Evolutionary conservation across 108 stramenopile genomes (phyloP), one percentile per base, ranked within the genome.

Genomic region (Chaetoceros muelleri): DNA sequence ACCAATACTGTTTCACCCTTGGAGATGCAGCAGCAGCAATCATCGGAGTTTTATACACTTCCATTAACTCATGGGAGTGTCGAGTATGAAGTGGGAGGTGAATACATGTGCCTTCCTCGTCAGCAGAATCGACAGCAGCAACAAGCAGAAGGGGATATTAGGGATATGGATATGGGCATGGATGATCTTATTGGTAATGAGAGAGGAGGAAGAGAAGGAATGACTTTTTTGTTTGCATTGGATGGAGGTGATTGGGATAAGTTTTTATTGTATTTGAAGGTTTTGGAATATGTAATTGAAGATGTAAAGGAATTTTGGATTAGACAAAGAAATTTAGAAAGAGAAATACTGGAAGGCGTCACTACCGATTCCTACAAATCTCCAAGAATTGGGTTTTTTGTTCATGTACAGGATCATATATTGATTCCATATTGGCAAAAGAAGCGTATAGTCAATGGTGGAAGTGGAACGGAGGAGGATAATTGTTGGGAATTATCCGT

Each of bases 41-140:
- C 0, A 28, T 27, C n/a, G 44, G 54, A 34, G 56, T 21, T n/a
- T n/a, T n/a, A n/a, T n/a, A n/a, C n/a, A n/a, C n/a, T n/a, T n/a
- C 29, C 64, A 10, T 27, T 68, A 44, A 51, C 25, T 0, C 50
- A 52, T 44, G 84, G 78, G 0, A 85, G 82, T 7, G 75, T 89
- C 24, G 87, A 89, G 44, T 85, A 81, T 57, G 76, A 69, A 50
- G 84, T 89, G 28, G 66, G 48, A 29, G 84, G 82, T 21, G 72
- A 74, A 16, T 89, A 84, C 58, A 34, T 76, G 8, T 82, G 82
- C 3, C 61, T 84, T 24, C 2, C 45, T 1, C 22, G 16, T 52
- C 44, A 52, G 75, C 79, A 8, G 79, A 73, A 1, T 55, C 58
- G 58, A 65, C 69, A 17, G 52, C 66, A 21, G 49, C n/a, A n/a